Evolutionary conservation across 1,284 basidiomycete species (phyloP), one percentile per base, ranked within the genome.

Genomic region (Apiotrichum sp.): DNA sequence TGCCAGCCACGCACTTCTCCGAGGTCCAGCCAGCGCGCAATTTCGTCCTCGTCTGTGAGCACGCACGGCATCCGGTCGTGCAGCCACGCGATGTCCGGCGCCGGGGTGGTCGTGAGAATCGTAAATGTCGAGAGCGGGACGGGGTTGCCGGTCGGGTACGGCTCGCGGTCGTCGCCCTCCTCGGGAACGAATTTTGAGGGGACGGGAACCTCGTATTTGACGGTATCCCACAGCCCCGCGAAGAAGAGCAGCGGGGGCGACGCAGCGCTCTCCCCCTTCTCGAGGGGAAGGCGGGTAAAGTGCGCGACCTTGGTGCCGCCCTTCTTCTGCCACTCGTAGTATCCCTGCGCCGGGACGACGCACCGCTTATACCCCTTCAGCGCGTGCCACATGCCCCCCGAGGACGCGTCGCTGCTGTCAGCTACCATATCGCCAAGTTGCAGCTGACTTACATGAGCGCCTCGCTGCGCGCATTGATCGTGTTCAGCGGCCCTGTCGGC

Each of bases 31-130:
- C 93, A 98, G 29, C 73, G 70, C 10, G 79, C 69, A 40, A 93
- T 78, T 6, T 87, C 84, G 4, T 83, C 79, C 46, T 78, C 68
- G 1, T 80, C 79, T 2, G 83, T 79, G 2, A 98, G 81, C 50
- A 97, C 87, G 50, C 93, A 88, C 3, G 93, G 93, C 78, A 95
- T 93, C 14, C 93, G 84, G 67, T 95, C 89, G 72, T 97, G 93
- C 35, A 95, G 78, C 86, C 88, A 92, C 9, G 78, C 76, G 53
- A 89, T 79, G 9, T 84, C 80, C 54, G 81, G 80, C 66, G 81
- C 82, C 1, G 88, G 86, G 10, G 80, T 76, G 0, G 90, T 93
- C 0, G 93, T 98, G 47, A 97, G 84, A 55, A 98, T 89, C 0
- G 89, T 87, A 71, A 91, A 97, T 0, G 89, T 89, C 78, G 84